phyloP scores from a whole-genome alignment of 495 filamentous ascomycete species.

The Venustampulla echinocandica region DNA sequence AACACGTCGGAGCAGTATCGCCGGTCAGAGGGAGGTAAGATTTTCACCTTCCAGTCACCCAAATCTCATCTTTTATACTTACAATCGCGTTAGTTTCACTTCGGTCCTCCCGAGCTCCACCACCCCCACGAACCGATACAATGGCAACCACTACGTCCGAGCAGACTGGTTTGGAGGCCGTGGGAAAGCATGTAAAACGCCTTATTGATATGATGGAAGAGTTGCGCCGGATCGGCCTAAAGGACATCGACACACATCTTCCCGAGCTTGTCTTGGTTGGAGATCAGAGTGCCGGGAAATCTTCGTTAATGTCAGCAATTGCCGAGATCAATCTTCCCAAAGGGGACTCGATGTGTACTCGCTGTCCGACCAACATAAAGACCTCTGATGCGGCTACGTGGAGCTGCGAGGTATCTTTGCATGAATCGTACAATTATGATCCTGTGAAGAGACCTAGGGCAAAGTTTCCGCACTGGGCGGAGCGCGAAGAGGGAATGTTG shows the following conservation, averaged over 20 bases:
- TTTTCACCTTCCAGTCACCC: too few species aligned
- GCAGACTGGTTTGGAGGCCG: slow-evolving; percentile 16
- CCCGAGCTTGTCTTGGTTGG: slow-evolving; percentile 74
- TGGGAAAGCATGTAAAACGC: slow-evolving; percentile 15
- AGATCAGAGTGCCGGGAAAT: slow-evolving; percentile 75
- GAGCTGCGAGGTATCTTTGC: slow-evolving; percentile 55
- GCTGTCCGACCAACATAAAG: slow-evolving; percentile 73
- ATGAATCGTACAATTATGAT: slow-evolving; percentile 39
- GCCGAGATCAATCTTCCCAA: slow-evolving; percentile 70
- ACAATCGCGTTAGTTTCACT: too few species aligned
- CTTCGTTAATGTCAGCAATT: slow-evolving; percentile 70
- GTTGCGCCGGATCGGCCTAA: not conserved
- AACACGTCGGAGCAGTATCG: slow-evolving; percentile 2
- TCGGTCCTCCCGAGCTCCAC: too few species aligned
- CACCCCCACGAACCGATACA: too few species aligned
- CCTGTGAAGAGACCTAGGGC: slow-evolving; percentile 23
- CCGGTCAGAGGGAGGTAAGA: too few species aligned
- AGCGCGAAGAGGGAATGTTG: slow-evolving; percentile 15
- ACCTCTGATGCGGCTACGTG: slow-evolving; percentile 38
- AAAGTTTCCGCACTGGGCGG: slow-evolving; percentile 38
- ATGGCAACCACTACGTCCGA: too few species aligned
- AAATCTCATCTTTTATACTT: too few species aligned
- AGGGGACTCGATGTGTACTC: slow-evolving; percentile 55
- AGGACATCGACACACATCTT: slow-evolving; percentile 42
- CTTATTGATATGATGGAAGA: slow-evolving; percentile 3